These are phyloP conservation scores for Sarocladium brachiariae DNA, from an alignment of 2,329 filamentous ascomycete species.

Conservation along the genomic window DNA sequence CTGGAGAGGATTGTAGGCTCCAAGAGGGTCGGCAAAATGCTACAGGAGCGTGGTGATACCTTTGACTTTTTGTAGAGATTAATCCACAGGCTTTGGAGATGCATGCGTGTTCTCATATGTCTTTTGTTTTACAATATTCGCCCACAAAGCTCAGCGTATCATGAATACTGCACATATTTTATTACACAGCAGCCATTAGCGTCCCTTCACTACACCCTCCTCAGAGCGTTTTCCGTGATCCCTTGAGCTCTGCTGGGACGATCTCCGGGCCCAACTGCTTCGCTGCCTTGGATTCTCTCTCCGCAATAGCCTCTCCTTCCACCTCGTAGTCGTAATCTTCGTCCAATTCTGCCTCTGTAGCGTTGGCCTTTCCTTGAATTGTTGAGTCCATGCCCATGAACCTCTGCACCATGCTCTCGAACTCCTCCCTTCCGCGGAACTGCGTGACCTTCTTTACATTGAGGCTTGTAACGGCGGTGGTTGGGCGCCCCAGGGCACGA, in stretches of 20 bases:
- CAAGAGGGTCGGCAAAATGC: constrained; percentile 74
- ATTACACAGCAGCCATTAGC: constrained; percentile 12
- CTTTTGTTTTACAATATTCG: constrained; percentile 4
- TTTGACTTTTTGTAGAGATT: constrained; percentile 81
- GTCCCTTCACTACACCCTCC: constrained; percentile 4
- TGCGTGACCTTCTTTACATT: constrained; percentile 86
- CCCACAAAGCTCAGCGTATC: not conserved
- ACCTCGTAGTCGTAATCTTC: constrained; percentile 18
- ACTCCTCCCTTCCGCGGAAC: constrained; percentile 58
- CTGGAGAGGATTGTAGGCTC: constrained; percentile 83
- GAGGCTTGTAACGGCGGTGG: constrained; percentile 65
- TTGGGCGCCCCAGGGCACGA: constrained; percentile 43
- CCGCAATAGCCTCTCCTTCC: constrained; percentile 6
- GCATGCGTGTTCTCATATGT: not conserved
- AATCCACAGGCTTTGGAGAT: not conserved
- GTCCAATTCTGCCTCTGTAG: constrained; percentile 11
- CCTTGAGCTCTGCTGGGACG: constrained; percentile 21
- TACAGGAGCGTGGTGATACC: constrained; percentile 76
- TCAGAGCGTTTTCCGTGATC: constrained; percentile 14
- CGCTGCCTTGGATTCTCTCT: constrained; percentile 25
- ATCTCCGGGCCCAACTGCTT: constrained; percentile 24
- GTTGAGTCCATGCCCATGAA: constrained; percentile 25
- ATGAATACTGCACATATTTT: constrained; percentile 13
- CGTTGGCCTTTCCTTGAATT: constrained; percentile 10
- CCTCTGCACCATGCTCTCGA: constrained; percentile 57